Conservation (phyloP, 495 filamentous ascomycete species). For the Darksidea phi region DNA sequence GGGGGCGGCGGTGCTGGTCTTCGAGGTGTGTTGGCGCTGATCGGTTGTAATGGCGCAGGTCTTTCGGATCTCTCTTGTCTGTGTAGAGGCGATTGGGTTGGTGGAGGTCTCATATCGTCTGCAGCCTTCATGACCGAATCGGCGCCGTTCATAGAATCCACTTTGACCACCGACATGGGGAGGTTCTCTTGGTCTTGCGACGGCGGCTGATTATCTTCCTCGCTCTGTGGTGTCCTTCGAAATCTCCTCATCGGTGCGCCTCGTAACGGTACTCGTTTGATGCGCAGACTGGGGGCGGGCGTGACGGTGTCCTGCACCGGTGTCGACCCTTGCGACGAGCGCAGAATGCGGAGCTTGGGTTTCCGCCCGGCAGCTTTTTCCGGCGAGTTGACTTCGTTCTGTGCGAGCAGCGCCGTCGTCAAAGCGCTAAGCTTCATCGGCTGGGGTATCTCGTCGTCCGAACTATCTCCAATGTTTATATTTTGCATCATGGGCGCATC, state of each 20-base stretch:
- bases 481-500: conserved; percentile 40
- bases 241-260: conserved; percentile 36
- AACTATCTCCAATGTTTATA: conserved; percentile 44
- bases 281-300: conserved; percentile 34
- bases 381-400: conserved; percentile 39
- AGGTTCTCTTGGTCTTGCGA: conserved; percentile 38
- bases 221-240: conserved; percentile 35
- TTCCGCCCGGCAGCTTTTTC: conserved; percentile 31
- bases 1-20: conserved; percentile 74
- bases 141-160: conserved; percentile 6
- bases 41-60: conserved; percentile 55
- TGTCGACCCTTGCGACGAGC: conserved; percentile 27
- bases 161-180: conserved; percentile 27
- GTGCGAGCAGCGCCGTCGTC: conserved; percentile 44
- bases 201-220: conserved; percentile 31
- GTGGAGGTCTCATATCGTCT: conserved; percentile 27
- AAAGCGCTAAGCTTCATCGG: conserved; percentile 46
- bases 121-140: conserved; percentile 15
- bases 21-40: conserved; percentile 81
- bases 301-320: conserved; percentile 36
- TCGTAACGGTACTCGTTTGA: conserved; percentile 33
- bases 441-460: conserved; percentile 45
- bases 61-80: conserved; percentile 62
- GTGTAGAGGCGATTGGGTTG: conserved; percentile 29
- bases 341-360: conserved; percentile 30